Evolutionary conservation across 2,329 filamentous ascomycete species (phyloP).

Genomic region (Cladosporium sp.): DNA sequence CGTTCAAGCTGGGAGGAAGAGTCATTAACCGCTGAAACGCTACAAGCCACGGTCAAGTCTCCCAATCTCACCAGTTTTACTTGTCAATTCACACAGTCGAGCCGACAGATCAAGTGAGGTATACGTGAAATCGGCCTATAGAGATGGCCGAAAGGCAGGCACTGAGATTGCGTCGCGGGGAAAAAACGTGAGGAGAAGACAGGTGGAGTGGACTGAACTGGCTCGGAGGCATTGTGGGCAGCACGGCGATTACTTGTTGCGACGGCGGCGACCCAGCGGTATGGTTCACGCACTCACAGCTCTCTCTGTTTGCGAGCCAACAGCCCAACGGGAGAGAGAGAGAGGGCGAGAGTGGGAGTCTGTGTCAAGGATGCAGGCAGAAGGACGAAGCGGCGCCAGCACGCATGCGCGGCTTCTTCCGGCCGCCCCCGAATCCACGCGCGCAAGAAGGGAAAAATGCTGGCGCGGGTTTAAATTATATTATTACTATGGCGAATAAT

Average conservation of each 20-base stretch:
- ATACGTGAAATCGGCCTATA: not conserved
- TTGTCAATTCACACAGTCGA: too few relatives aligned
- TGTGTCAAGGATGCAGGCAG: constrained; percentile 14
- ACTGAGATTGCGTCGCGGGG: not conserved
- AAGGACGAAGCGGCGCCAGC: constrained; percentile 4
- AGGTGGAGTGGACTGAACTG: not conserved
- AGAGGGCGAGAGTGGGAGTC: too few relatives aligned
- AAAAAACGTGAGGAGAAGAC: not conserved
- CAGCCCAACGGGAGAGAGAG: constrained; percentile 12
- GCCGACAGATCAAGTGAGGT: too few relatives aligned
- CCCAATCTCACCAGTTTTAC: too few relatives aligned
- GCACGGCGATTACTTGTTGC: constrained; percentile 10
- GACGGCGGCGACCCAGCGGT: constrained; percentile 13
- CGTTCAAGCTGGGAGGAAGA: not conserved
- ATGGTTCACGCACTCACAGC: constrained; percentile 11
- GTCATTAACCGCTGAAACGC: too few relatives aligned
- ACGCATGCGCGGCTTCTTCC: constrained; percentile 6
- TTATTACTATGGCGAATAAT: not conserved
- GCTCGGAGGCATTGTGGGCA: constrained; percentile 7
- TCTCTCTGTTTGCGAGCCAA: constrained; percentile 12
- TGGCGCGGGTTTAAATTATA: too few relatives aligned
- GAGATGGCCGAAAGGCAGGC: not conserved
- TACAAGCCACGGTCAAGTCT: too few relatives aligned
- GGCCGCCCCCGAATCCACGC: not conserved
- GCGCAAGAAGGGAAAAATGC: not conserved